Percentiles rank a stretch among this genome's conserved stretches.
These are phyloP conservation scores for Lactarius sanguifluus DNA, from an alignment of 768 basidiomycete genomes.

Conservation along the genomic window DNA sequence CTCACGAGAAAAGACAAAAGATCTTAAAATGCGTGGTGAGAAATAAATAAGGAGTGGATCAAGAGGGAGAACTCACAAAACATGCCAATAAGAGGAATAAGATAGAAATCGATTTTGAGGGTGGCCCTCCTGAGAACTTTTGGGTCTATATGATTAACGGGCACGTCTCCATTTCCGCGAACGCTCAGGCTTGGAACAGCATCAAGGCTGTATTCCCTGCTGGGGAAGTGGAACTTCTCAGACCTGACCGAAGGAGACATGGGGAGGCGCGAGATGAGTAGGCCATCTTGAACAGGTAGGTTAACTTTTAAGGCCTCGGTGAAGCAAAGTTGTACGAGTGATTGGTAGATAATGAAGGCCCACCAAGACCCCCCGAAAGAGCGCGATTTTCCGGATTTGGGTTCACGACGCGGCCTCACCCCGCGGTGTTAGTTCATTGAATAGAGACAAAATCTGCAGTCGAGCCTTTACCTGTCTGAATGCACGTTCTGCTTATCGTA, in stretches of 20 bases:
- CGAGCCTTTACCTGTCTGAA: no score
- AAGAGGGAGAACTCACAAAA: constrained; percentile 20
- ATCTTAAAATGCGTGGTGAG: constrained; percentile 2
- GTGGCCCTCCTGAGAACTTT: constrained; percentile 12
- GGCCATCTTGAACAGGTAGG: not conserved
- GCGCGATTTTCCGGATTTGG: not conserved
- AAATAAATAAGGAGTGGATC: not conserved
- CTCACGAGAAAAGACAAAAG: constrained; percentile 29
- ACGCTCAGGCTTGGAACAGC: not conserved
- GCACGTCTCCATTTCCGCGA: not conserved
- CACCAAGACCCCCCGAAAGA: not conserved
- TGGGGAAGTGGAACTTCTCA: not conserved
- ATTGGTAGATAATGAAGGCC: not conserved
- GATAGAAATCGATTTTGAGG: constrained; percentile 22
- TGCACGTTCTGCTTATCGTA: no score
- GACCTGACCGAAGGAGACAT: not conserved
- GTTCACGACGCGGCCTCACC: not conserved
- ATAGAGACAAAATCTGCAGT: not conserved
- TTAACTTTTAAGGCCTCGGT: not conserved
- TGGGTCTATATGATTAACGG: constrained; percentile 23
- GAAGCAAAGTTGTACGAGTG: not conserved
- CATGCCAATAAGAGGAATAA: constrained; percentile 28
- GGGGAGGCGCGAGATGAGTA: not conserved
- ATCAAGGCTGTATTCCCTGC: constrained; percentile 11
- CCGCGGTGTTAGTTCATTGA: not conserved